Base-by-base conservation (phyloP, 768 basidiomycete species). In the Leccinum incarnatum region DNA sequence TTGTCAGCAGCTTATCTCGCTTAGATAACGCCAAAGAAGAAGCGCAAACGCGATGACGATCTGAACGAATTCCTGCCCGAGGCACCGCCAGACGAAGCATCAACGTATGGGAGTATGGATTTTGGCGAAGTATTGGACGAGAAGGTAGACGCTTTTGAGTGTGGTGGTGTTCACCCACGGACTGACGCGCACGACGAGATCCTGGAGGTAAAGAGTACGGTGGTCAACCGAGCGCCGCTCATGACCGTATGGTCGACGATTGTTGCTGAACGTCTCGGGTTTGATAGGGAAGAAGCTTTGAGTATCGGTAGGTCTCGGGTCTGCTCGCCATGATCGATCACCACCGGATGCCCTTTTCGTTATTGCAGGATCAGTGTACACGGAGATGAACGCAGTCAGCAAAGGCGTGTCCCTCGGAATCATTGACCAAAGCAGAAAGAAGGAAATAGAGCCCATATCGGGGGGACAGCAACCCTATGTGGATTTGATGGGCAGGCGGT, bases 211-310 rank as follows among this genome's bases (percentile, higher is more conserved):
- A 88, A 92, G 63, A 79, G 77, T 8, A 79, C 84, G 19, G 79
- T 93, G 19, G 81, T 92, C 48, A 98, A 98, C 72, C 86, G 96
- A 23, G 95, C 96, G 1, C 96, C 96, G 0, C 79, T 98, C 48
- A 91, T 98, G 91, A 94, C 88, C 56, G 93, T 90, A 2, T 98
- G 96, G 96, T 86, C 93, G 2, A 89, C 82, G 53, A 74, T 93
- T 34, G 91, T 98, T 27, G 89, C 92, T 4, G 91, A 93, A 65
- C 80, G 86, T 40, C 78, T 97, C 61, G 91, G 94, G 2, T 98
- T 98, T 72, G 81, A 85, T 53, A 79, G 88, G 58, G 87, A 92
- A 66, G 96, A 98, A 75, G 92, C 96, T 2, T 76, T 98, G 42
- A 95, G 92, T 62, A 91, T 98, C 56, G 94, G 95, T 89, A 63